phyloP scores from a whole-genome alignment of 225 moss, liverwort and hornwort genomes.

The Marchantia polymorpha region DNA sequence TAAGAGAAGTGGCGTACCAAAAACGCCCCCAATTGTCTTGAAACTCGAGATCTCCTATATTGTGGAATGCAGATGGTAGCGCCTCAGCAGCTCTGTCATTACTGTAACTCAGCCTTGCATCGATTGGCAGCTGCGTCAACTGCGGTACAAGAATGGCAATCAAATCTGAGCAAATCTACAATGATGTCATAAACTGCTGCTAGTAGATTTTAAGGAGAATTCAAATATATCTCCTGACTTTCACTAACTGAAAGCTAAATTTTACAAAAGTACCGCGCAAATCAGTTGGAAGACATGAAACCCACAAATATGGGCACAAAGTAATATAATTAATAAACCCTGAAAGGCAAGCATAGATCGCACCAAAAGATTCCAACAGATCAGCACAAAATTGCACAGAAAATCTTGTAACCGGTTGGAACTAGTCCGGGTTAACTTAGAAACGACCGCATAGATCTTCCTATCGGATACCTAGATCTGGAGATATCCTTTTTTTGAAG shows the following conservation, averaged over 20 bases:
- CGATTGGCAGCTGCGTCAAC: conserved; percentile 72
- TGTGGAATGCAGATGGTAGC: conserved; percentile 78
- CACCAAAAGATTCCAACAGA: too few species aligned
- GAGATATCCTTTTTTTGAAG: neutral
- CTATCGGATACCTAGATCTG: neutral
- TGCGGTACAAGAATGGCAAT: conserved; percentile 16
- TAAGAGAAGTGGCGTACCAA: conserved; percentile 51
- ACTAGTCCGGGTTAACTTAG: neutral
- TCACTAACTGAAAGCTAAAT: neutral
- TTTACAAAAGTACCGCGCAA: neutral
- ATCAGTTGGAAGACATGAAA: neutral
- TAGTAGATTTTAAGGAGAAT: neutral
- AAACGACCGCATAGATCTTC: neutral
- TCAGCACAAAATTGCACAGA: too few species aligned
- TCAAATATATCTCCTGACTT: neutral
- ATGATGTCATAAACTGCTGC: neutral
- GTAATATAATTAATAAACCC: neutral
- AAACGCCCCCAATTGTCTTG: conserved; percentile 96
- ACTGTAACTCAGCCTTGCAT: conserved; percentile 66
- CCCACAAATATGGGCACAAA: neutral
- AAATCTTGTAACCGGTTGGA: too few species aligned
- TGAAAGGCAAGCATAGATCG: neutral
- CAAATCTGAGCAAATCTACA: neutral
- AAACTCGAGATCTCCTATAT: conserved; percentile 88
- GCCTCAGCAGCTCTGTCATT: conserved; percentile 71